Percentiles rank a stretch among this genome's conserved stretches.
Conservation (phyloP, 2,329 filamentous ascomycete species). For the Ophiostoma tasmaniense region DNA sequence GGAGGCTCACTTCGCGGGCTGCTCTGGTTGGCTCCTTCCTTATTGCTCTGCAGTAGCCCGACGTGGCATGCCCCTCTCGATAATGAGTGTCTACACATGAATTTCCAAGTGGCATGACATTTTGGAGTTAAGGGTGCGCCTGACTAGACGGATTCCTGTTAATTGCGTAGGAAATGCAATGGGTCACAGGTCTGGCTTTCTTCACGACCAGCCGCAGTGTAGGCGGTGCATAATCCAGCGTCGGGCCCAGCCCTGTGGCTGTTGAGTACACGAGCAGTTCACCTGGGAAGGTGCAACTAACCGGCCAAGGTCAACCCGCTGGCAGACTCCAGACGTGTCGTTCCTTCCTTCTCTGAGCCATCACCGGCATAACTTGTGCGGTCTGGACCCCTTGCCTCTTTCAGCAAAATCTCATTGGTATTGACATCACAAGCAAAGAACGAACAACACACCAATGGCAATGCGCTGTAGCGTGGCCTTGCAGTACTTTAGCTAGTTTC, state of each 20-base stretch:
- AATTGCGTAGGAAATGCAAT: neutral
- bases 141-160: neutral
- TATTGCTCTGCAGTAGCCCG: neutral
- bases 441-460: neutral
- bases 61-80: neutral
- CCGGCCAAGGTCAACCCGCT: neutral
- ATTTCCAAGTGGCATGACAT: neutral
- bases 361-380: neutral
- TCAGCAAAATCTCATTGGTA: neutral
- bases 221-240: neutral
- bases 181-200: neutral
- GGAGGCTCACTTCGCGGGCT: neutral
- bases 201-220: neutral
- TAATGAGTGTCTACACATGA: neutral
- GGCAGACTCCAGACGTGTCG: neutral
- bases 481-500: neutral
- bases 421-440: neutral
- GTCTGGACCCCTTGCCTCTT: neutral
- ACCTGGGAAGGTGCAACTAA: neutral
- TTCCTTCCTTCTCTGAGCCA: neutral
- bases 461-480: neutral
- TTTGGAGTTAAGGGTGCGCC: neutral
- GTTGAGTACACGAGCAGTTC: neutral
- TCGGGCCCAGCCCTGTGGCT: neutral
- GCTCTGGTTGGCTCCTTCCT: slow-evolving; percentile 3